phyloP scores from a whole-genome alignment of 805 yeast genomes.

The Priceomyces haplophilus region DNA sequence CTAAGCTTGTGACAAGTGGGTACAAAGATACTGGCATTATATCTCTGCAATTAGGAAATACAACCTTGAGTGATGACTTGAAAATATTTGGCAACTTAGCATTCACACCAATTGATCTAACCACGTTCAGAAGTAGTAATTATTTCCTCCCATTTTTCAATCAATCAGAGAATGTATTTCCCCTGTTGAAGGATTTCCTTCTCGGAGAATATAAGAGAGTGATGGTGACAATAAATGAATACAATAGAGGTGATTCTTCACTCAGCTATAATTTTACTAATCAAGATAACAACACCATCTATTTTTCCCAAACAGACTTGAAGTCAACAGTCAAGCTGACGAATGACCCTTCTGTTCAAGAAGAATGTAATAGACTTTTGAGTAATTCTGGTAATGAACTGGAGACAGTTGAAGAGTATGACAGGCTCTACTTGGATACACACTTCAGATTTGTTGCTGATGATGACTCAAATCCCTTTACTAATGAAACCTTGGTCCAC shows the following conservation, averaged over 20 bases:
- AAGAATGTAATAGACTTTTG: slow-evolving; percentile 10
- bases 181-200: slow-evolving; percentile 27
- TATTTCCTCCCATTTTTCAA: slow-evolving; percentile 18
- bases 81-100: slow-evolving; percentile 15
- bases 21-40: slow-evolving; percentile 5
- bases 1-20: not conserved
- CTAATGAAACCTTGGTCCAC: slow-evolving; percentile 31
- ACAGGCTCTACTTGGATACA: slow-evolving; percentile 13
- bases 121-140: not conserved
- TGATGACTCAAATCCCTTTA: slow-evolving; percentile 32
- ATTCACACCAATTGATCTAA: slow-evolving; percentile 28
- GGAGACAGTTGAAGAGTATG: slow-evolving; percentile 7
- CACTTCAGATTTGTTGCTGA: slow-evolving; percentile 37
- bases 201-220: slow-evolving; percentile 26
- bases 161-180: slow-evolving; percentile 18
- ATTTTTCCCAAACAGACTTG: slow-evolving; percentile 6
- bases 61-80: slow-evolving; percentile 26
- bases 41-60: slow-evolving; percentile 22
- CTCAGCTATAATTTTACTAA: slow-evolving; percentile 20
- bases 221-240: slow-evolving; percentile 22
- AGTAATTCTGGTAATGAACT: slow-evolving; percentile 2
- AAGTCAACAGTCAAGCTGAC: slow-evolving; percentile 1
- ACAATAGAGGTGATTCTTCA: slow-evolving; percentile 15
- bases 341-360: slow-evolving; percentile 3
- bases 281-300: slow-evolving; percentile 20